These are phyloP conservation scores for Phylloporus scabripes DNA, from an alignment of 768 basidiomycete genomes.

Conservation along the genomic window DNA sequence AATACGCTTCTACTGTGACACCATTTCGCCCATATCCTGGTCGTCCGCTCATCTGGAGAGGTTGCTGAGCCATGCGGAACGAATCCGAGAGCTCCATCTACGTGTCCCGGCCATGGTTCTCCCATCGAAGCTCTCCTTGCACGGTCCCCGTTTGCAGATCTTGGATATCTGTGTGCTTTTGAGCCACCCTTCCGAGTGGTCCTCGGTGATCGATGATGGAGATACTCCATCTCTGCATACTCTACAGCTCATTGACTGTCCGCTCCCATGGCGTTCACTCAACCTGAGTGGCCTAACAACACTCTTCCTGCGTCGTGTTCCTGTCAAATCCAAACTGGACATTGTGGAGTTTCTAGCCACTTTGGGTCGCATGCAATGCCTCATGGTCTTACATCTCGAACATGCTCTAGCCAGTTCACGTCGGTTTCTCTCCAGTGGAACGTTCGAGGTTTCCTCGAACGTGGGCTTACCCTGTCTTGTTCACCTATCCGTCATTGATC, in stretches of 20 bases:
- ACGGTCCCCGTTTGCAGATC: background rate
- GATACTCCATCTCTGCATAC: background rate
- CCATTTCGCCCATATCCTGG: no score
- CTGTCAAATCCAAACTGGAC: slow-evolving; percentile 17
- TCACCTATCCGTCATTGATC: background rate
- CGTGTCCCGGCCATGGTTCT: background rate
- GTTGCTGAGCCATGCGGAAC: background rate
- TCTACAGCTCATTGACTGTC: background rate
- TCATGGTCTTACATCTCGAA: slow-evolving; percentile 31
- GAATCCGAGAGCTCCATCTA: background rate
- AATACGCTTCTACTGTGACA: background rate
- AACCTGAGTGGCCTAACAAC: slow-evolving; percentile 26
- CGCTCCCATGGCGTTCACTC: background rate
- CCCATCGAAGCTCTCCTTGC: background rate
- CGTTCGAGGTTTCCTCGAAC: background rate
- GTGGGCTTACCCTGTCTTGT: background rate
- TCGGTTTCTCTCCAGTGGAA: background rate
- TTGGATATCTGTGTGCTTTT: background rate
- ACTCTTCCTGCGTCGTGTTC: slow-evolving; percentile 27
- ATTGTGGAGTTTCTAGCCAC: slow-evolving; percentile 27
- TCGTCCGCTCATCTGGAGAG: background rate
- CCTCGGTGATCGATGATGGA: background rate
- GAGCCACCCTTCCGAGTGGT: no score
- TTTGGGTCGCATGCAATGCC: slow-evolving; percentile 31
- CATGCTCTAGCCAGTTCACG: slow-evolving; percentile 20